A percentile compares a stretch with the other conserved stretches of the same genome.
Conservation (phyloP, 371 early-diverging fungal genomes). For the Mortierella sp. region DNA sequence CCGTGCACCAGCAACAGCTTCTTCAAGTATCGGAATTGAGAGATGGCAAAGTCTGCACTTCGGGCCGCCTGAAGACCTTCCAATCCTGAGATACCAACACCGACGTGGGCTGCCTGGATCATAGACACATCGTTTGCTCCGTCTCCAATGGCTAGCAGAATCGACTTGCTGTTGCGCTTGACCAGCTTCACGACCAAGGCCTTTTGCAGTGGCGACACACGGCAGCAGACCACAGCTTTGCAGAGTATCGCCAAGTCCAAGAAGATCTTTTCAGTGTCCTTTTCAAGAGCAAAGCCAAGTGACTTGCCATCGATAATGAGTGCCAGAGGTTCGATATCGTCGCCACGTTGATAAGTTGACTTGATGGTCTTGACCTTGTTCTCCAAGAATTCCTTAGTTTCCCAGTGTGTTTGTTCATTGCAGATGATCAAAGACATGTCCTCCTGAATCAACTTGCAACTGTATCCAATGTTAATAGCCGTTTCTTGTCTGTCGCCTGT, state of each 20-base stretch:
- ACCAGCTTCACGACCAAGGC: constrained; percentile 93
- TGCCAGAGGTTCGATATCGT: constrained; percentile 74
- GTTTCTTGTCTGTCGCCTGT: constrained; percentile 96
- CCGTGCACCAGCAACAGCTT: constrained; percentile 94
- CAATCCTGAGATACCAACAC: constrained; percentile 96
- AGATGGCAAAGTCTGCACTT: constrained; percentile 96
- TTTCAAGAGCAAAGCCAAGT: constrained; percentile 76
- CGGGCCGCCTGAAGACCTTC: constrained; percentile 98
- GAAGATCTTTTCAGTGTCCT: constrained; percentile 75
- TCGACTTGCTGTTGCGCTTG: constrained; percentile 78
- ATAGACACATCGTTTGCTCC: constrained; percentile 99
- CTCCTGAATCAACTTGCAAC: constrained; percentile 88
- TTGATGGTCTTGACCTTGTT: constrained; percentile 78
- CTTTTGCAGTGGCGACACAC: constrained; percentile 95
- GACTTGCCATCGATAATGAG: constrained; percentile 80
- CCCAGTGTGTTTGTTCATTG: constrained; percentile 83
- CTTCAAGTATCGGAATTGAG: constrained; percentile 91
- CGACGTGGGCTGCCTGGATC: constrained; percentile 98
- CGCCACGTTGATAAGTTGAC: constrained; percentile 62
- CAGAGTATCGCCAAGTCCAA: constrained; percentile 83
- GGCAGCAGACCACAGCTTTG: constrained; percentile 91
- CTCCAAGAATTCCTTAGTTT: constrained; percentile 81
- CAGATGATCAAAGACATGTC: constrained; percentile 88
- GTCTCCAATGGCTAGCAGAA: constrained; percentile 94
- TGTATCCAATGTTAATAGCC: constrained; percentile 93